Evolutionary conservation across 2,329 filamentous ascomycete species (phyloP), one percentile per base, ranked within the genome.

Genomic region (Pseudohalonectria lignicola): DNA sequence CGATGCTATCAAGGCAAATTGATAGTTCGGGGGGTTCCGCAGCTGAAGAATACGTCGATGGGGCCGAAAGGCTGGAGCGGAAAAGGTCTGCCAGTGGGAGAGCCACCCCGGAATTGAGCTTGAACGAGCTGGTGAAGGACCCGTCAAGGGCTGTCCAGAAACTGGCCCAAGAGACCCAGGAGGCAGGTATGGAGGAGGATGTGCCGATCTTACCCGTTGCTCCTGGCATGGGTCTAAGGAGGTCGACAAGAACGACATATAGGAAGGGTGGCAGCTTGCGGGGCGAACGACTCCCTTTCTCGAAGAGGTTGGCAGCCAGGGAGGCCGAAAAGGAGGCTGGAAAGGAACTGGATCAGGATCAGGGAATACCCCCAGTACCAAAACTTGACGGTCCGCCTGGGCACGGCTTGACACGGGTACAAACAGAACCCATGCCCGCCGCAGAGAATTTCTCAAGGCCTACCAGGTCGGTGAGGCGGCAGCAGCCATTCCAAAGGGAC

Each of bases 161-260:
- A 50, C 64, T 92, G 54, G 63, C 72, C 2, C 62, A 82, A 61
- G 71, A 73, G 31, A 61, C 67, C 10, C 67, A 70, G 42, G 51
- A 48, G 12, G 56, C 45, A 53, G 61, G 49, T 10, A 52, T 62
- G 18, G 48, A 51, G 48, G 84, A 86, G 30, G 90, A 96, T 53
- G 80, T 83, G 64, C 87, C 88, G 6, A 94, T 96, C 45, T 64
- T 96, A 31, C 84, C 87, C 1, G 74, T 82, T 41, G 78, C 82
- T 16, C 78, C 79, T 1, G 86, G 86, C 4, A 78, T 82, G 57
- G 85, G 86, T 23, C 64, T 98, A 35, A 82, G 92, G 49, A 76
- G 92, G 44, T 95, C 92, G 11, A 98, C 87, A 16, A 76, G 86
- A 39, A 98, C 92, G 5, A 90, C 85, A 19, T 96, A 96, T 57